A percentile compares a stretch with the other conserved stretches of the same genome.
These are phyloP conservation scores for Phlegmacium glaucopus DNA, from an alignment of 768 basidiomycete species.

Conservation along the genomic window DNA sequence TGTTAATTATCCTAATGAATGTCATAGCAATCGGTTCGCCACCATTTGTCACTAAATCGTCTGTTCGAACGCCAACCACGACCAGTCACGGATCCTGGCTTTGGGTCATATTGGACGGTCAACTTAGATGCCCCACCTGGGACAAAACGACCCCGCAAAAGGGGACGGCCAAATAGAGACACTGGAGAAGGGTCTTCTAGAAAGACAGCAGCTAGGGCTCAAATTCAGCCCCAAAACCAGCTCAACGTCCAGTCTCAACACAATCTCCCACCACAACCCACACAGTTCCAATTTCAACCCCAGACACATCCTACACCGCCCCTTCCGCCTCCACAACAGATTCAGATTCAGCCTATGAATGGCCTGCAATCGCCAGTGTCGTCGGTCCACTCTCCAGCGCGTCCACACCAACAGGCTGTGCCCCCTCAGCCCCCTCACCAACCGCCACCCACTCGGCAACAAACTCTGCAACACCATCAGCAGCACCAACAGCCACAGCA, in stretches of 20 bases:
- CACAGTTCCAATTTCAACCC: conserved; percentile 24
- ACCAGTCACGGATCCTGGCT: conserved; percentile 81
- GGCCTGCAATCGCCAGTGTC: conserved; percentile 1
- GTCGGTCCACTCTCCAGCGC: neutral
- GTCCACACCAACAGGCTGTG: neutral
- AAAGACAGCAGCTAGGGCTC: conserved; percentile 2
- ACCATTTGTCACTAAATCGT: conserved; percentile 79
- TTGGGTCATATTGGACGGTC: conserved; percentile 90
- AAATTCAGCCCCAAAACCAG: neutral
- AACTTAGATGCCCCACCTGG: conserved; percentile 82
- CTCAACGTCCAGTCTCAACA: conserved; percentile 11
- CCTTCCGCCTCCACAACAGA: conserved; percentile 21
- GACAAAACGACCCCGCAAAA: conserved; percentile 81
- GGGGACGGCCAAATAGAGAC: conserved; percentile 60
- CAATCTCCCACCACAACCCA: conserved; percentile 10
- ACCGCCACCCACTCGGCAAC: conserved; percentile 1
- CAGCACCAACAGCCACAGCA: neutral
- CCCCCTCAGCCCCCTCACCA: neutral
- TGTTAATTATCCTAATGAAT: conserved; percentile 10
- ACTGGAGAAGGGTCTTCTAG: conserved; percentile 14
- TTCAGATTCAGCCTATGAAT: conserved; percentile 9
- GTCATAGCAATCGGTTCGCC: conserved; percentile 79
- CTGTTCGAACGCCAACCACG: conserved; percentile 80
- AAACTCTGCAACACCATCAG: conserved; percentile 1
- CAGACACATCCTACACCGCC: conserved; percentile 24